A percentile compares a stretch with the other conserved stretches of the same genome.
These are phyloP conservation scores for Diplodia corticola DNA, from an alignment of 2,329 filamentous ascomycete genomes.

Conservation along the genomic window DNA sequence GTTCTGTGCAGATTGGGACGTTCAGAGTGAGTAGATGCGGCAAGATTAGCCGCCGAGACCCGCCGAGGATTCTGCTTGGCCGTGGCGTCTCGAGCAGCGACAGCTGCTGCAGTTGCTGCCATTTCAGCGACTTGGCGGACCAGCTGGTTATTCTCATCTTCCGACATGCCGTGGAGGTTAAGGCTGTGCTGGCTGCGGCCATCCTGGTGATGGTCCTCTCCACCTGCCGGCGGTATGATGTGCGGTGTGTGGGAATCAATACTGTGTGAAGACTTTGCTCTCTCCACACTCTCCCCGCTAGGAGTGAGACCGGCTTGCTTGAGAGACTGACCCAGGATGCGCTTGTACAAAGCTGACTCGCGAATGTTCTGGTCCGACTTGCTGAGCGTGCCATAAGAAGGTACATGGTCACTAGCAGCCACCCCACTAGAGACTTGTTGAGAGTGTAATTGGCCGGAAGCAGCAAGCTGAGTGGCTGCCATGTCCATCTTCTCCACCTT, in stretches of 20 bases:
- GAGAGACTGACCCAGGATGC: conserved; percentile 86
- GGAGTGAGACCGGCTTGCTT: conserved; percentile 73
- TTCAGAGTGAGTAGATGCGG: conserved; percentile 37
- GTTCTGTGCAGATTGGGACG: conserved; percentile 42
- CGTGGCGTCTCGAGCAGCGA: conserved; percentile 77
- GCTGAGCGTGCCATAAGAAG: conserved; percentile 29
- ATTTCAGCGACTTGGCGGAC: conserved; percentile 90
- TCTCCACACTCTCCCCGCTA: neutral
- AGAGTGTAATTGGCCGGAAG: conserved; percentile 30
- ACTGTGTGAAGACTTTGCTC: conserved; percentile 6
- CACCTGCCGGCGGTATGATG: conserved; percentile 39
- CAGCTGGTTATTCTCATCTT: conserved; percentile 77
- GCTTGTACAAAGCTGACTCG: conserved; percentile 87
- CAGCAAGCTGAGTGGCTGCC: conserved; percentile 36
- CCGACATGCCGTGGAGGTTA: conserved; percentile 67
- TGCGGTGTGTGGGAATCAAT: conserved; percentile 35
- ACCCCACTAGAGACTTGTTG: conserved; percentile 22
- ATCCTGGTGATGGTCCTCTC: conserved; percentile 38
- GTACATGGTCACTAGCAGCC: conserved; percentile 23
- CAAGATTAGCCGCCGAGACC: conserved; percentile 45
- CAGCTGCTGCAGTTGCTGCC: conserved; percentile 83
- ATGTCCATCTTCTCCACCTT: conserved; percentile 44
- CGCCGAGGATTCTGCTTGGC: conserved; percentile 53
- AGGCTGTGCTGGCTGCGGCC: conserved; percentile 45
- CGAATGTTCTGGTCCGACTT: conserved; percentile 62